These are phyloP conservation scores for Talaromyces sp. DNA, from an alignment of 2,329 filamentous ascomycete genomes.

Conservation along the genomic window DNA sequence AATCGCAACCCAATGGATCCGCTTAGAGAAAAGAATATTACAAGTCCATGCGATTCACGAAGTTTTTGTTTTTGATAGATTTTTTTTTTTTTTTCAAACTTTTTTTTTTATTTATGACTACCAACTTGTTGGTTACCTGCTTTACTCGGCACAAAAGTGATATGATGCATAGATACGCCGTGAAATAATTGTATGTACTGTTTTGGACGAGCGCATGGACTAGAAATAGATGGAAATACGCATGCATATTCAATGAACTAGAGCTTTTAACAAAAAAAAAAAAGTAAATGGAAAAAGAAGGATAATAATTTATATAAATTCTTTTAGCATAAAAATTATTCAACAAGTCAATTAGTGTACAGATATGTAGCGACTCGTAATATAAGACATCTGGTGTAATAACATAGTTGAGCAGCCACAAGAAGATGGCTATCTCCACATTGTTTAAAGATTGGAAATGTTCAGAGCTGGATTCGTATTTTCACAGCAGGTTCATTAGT, in stretches of 20 bases:
- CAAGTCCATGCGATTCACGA: background rate
- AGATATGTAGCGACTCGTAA: background rate
- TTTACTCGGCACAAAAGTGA: background rate
- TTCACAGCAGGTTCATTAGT: background rate
- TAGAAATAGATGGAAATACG: background rate
- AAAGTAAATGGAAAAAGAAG: too few relatives aligned
- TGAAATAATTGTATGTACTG: background rate
- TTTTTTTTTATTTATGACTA: background rate
- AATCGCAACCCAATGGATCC: slow-evolving; percentile 33
- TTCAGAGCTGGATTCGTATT: background rate
- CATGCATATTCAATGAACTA: background rate
- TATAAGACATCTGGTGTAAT: background rate
- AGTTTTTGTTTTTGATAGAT: background rate
- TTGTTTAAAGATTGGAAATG: background rate
- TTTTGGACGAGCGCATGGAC: background rate
- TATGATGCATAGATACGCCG: background rate
- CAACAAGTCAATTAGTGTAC: background rate
- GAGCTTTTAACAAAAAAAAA: background rate
- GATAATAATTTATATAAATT: background rate
- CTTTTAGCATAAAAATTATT: background rate
- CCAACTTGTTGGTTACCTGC: background rate
- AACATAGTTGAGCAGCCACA: background rate
- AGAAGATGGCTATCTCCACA: background rate
- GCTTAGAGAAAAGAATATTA: slow-evolving; percentile 11
- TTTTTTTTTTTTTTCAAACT: background rate